A percentile compares a stretch with the other conserved stretches of the same genome.
These are phyloP conservation scores for Ustilago tritici DNA, from an alignment of 1,284 basidiomycete genomes.

Conservation along the genomic window DNA sequence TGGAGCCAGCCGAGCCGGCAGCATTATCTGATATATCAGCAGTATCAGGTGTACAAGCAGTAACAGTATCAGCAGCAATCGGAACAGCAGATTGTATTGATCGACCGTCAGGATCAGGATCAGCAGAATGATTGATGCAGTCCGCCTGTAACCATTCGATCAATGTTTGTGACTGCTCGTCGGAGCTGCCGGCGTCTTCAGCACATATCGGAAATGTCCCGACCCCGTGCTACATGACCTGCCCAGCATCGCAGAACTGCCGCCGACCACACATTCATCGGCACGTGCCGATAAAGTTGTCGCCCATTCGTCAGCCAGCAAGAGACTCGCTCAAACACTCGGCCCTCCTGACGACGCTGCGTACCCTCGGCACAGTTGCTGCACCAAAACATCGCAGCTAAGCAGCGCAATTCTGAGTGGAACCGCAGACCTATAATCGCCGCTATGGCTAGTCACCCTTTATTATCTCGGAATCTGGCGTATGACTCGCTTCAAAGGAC, in stretches of 20 bases:
- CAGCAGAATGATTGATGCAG: background rate
- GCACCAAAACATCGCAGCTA: background rate
- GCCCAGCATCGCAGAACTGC: background rate
- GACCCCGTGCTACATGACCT: background rate
- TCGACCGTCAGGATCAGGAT: background rate
- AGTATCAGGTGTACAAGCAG: conserved; percentile 6
- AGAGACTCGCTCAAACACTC: background rate
- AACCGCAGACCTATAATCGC: too few relatives aligned
- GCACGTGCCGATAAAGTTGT: background rate
- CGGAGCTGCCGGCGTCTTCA: too few relatives aligned
- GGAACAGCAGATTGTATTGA: background rate
- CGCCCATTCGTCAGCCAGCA: background rate
- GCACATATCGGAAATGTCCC: too few relatives aligned
- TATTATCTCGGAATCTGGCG: too few relatives aligned
- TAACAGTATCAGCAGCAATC: conserved; percentile 11
- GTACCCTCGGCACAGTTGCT: background rate
- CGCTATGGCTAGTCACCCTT: too few relatives aligned
- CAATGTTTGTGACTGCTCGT: too few relatives aligned
- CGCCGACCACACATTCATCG: background rate
- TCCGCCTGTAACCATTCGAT: background rate
- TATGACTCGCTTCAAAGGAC: background rate
- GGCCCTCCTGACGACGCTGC: background rate
- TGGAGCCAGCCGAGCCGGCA: background rate
- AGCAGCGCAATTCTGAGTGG: too few relatives aligned
- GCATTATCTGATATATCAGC: background rate